Conservation (phyloP, 768 basidiomycete genomes). For the Termitomyces eurrhizus region DNA sequence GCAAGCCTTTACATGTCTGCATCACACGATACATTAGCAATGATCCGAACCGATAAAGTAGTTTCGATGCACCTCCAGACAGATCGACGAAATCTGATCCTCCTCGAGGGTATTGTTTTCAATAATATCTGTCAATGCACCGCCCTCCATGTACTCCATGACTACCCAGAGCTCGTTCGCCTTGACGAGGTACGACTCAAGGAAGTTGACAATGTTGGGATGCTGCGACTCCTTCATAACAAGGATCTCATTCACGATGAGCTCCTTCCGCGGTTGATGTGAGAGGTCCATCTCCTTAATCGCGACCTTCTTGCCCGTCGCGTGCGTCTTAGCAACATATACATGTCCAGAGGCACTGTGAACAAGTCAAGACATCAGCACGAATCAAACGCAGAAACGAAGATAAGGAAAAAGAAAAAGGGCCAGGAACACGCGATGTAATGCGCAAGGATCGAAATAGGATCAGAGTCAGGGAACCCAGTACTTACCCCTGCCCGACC, state of each 20-base stretch:
- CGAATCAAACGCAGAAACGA: not conserved
- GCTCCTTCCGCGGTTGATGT: slow-evolving; percentile 93
- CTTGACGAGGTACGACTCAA: slow-evolving; percentile 87
- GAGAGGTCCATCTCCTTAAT: slow-evolving; percentile 99
- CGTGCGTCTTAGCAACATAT: slow-evolving; percentile 90
- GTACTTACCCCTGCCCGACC: slow-evolving; percentile 92
- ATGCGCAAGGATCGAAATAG: not conserved
- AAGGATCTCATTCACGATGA: slow-evolving; percentile 96
- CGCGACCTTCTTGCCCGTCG: slow-evolving; percentile 84
- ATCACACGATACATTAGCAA: slow-evolving; percentile 1
- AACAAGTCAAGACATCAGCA: slow-evolving; percentile 14
- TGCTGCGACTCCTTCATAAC: slow-evolving; percentile 99
- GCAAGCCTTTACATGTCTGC: slow-evolving; percentile 92
- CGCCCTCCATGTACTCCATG: slow-evolving; percentile 99
- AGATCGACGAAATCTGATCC: slow-evolving; percentile 92
- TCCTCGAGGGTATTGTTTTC: slow-evolving; percentile 95
- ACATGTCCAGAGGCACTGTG: slow-evolving; percentile 93
- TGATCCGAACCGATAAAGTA: too few species aligned
- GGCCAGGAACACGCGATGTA: not conserved
- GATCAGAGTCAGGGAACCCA: not conserved
- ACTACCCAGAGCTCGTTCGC: slow-evolving; percentile 93
- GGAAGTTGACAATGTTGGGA: slow-evolving; percentile 95
- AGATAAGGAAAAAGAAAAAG: not conserved
- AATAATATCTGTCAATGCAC: slow-evolving; percentile 95
- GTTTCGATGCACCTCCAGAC: slow-evolving; percentile 66